Evolutionary conservation across 805 yeast species (phyloP), one percentile per base, ranked within the genome.

Genomic region (Wickerhamomyces bisporus): DNA sequence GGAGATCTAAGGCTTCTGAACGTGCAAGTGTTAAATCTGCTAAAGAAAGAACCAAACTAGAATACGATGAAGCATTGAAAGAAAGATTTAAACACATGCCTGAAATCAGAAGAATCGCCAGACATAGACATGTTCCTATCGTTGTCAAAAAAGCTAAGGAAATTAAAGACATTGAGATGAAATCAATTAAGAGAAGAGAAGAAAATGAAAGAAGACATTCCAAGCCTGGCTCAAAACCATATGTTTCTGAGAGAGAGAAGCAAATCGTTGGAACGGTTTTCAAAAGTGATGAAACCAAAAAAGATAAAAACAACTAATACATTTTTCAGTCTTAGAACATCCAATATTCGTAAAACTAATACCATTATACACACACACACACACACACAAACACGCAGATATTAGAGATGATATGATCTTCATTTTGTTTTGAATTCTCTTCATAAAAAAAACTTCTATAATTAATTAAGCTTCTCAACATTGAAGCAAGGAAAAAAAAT

Each of bases 31-130:
- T 87, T 44, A 85, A 86, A 64, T 79, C 93, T 3, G 66, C 93
- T 9, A 77, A 84, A 52, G 84, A 86, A 63, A 77, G 93, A 58
- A 65, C 80, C 51, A 86, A 86, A 62, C 66, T 88, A 52, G 96
- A 91, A 62, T 91, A 93, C 63, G 95, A 87, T 59, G 85, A 77
- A 38, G 91, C 94, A 35, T 74, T 93, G 61, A 89, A 89, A 63
- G 95, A 91, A 55, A 75, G 96, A 58, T 93, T 77, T 71, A 86
- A 86, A 66, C 81, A 81, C 66, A 89, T 93, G 98, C 98, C 98
- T 1, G 98, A 93, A 62, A 83, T 93, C 55, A 78, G 77, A 55
- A 75, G 97, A 52, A 93, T 93, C 44, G 67, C 87, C 21, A 78
- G 89, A 62, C 98, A 93, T 65, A 79, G 98, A 61, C 97, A 93